A percentile compares a stretch with the other conserved stretches of the same genome.
Evolutionary conservation across 495 filamentous ascomycete genomes (phyloP).

Genomic region (Elaphomyces granulatus): DNA sequence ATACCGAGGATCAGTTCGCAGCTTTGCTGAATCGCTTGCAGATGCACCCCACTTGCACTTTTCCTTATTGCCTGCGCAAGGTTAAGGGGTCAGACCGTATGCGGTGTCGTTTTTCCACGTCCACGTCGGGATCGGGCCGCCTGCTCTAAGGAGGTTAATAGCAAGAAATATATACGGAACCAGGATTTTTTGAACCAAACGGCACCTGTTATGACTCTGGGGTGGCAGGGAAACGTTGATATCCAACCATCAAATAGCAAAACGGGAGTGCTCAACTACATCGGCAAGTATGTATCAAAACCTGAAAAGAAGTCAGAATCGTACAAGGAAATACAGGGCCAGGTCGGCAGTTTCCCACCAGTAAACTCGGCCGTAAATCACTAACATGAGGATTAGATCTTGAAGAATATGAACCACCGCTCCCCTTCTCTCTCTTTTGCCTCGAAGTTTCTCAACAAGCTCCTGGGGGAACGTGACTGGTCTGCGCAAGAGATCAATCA

Average conservation of each 20-base stretch:
- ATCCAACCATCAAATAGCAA: background rate
- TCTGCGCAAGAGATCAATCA: slow-evolving; percentile 1
- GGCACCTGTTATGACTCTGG: background rate
- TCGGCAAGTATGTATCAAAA: slow-evolving; percentile 2
- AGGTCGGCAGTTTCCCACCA: background rate
- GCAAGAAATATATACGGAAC: background rate
- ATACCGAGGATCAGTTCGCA: too few relatives aligned
- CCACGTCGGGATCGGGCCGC: background rate
- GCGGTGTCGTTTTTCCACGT: too few relatives aligned
- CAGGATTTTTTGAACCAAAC: background rate
- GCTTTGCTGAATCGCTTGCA: too few relatives aligned
- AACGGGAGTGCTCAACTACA: background rate
- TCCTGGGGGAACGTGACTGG: slow-evolving; percentile 2
- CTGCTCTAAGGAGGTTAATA: background rate
- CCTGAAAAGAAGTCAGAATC: slow-evolving; percentile 1
- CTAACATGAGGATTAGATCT: background rate
- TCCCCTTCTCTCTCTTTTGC: background rate
- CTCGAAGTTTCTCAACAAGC: slow-evolving; percentile 1
- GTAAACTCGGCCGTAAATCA: background rate
- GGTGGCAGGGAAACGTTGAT: background rate
- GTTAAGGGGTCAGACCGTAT: too few relatives aligned
- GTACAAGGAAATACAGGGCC: background rate
- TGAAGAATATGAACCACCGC: background rate
- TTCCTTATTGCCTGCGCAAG: too few relatives aligned
- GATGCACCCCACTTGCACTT: too few relatives aligned